A percentile compares a stretch with the other conserved stretches of the same genome.
Conservation (phyloP, 768 basidiomycete species). For the Suillus sp. region DNA sequence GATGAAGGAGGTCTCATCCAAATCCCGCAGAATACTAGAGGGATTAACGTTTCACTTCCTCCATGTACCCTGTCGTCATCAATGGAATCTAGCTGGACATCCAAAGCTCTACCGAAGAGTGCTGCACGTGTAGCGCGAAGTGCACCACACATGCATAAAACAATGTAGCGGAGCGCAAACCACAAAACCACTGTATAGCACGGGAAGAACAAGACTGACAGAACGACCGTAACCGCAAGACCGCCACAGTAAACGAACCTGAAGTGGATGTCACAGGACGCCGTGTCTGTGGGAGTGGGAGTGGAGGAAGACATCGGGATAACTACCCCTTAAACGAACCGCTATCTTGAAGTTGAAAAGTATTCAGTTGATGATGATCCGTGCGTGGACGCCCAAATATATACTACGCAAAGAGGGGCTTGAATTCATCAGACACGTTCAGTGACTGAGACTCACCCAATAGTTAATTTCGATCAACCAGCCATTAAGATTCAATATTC, state of each 20-base stretch:
- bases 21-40: not conserved
- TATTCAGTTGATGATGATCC: too few species aligned
- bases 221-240: not conserved
- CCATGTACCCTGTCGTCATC: not conserved
- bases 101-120: not conserved
- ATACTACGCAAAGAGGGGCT: not conserved
- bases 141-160: not conserved
- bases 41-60: not conserved
- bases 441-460: not conserved
- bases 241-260: too few species aligned
- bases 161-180: rapidly evolving
- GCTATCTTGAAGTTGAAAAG: not conserved
- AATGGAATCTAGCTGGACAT: not conserved
- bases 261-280: too few species aligned
- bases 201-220: not conserved
- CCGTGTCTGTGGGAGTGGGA: not conserved
- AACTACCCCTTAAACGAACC: not conserved
- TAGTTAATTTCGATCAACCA: not conserved
- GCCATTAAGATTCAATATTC: too few species aligned
- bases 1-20: not conserved
- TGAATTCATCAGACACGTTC: not conserved
- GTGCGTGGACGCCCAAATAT: not conserved
- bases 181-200: not conserved
- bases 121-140: not conserved
- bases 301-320: not conserved